Percentiles rank a stretch among this genome's conserved stretches.
Conservation (phyloP, 768 basidiomycete genomes). For the Phaeotremella fagi region DNA sequence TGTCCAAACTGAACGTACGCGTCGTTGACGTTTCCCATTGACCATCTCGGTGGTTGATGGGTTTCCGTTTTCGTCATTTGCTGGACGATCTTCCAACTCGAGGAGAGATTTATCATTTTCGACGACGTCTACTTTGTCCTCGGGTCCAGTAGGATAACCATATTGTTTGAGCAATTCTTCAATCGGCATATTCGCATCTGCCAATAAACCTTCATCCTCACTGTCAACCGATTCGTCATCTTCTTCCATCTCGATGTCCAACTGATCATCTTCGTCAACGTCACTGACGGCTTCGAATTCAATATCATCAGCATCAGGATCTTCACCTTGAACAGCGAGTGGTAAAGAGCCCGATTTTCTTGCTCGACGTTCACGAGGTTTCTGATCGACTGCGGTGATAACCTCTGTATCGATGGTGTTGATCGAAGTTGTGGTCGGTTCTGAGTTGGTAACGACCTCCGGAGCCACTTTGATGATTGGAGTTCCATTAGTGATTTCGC, state of each 20-base stretch:
- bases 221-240: slow-evolving; percentile 47
- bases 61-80: not conserved
- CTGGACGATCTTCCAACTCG: slow-evolving; percentile 12
- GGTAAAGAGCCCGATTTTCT: slow-evolving; percentile 15
- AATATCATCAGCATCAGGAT: slow-evolving; percentile 39
- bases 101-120: slow-evolving; percentile 23
- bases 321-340: slow-evolving; percentile 11
- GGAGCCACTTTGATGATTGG: not conserved
- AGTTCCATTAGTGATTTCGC: not conserved
- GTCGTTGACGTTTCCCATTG: slow-evolving; percentile 36
- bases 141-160: slow-evolving; percentile 39
- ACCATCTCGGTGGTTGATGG: slow-evolving; percentile 11
- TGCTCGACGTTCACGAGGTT: slow-evolving; percentile 14
- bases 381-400: not conserved
- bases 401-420: not conserved
- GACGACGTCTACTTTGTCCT: not conserved
- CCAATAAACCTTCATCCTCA: slow-evolving; percentile 49
- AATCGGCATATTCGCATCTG: slow-evolving; percentile 51
- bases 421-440: not conserved
- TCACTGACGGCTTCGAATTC: slow-evolving; percentile 40
- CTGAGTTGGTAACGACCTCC: not conserved
- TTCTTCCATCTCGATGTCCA: slow-evolving; percentile 51
- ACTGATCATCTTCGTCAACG: slow-evolving; percentile 47
- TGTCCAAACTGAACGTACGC: slow-evolving; percentile 34
- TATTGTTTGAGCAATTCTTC: slow-evolving; percentile 50